Conservation (phyloP, 805 yeast genomes). For the Candida maris region DNA sequence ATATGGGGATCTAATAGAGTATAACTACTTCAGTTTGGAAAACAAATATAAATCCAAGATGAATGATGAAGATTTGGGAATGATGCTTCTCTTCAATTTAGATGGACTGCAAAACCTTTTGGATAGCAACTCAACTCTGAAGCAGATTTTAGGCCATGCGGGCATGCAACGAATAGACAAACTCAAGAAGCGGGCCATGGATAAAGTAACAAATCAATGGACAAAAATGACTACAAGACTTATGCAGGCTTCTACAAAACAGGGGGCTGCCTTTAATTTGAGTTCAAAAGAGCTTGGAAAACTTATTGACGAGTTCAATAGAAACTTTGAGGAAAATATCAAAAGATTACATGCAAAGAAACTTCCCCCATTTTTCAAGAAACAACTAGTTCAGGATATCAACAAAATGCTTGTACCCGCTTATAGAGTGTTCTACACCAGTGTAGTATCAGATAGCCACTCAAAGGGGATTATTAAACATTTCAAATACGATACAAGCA, state of each 20-base stretch:
- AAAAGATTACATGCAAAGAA: conserved; percentile 54
- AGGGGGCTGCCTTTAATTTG: conserved; percentile 41
- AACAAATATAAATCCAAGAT: conserved; percentile 45
- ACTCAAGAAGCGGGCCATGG: conserved; percentile 69
- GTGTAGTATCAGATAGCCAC: conserved; percentile 65
- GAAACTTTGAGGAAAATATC: conserved; percentile 74
- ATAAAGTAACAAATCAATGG: conserved; percentile 75
- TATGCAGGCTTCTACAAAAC: conserved; percentile 74
- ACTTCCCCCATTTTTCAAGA: conserved; percentile 41
- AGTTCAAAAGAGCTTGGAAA: conserved; percentile 84
- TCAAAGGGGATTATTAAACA: conserved; percentile 69
- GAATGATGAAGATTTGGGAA: conserved; percentile 56
- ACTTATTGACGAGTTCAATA: conserved; percentile 58
- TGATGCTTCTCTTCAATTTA: conserved; percentile 65
- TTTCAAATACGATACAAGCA: conserved; percentile 56
- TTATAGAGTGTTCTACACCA: conserved; percentile 80
- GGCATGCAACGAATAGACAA: conserved; percentile 65
- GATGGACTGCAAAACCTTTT: conserved; percentile 72
- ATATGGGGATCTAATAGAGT: conserved; percentile 75
- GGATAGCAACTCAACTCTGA: conserved; percentile 45
- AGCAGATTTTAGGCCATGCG: conserved; percentile 48
- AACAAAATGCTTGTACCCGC: conserved; percentile 71
- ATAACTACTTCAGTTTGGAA: conserved; percentile 62
- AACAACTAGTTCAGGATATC: conserved; percentile 65
- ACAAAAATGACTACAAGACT: conserved; percentile 69